Evolutionary conservation across 108 stramenopile genomes (phyloP).

Genomic region (Fistulifera solaris): DNA sequence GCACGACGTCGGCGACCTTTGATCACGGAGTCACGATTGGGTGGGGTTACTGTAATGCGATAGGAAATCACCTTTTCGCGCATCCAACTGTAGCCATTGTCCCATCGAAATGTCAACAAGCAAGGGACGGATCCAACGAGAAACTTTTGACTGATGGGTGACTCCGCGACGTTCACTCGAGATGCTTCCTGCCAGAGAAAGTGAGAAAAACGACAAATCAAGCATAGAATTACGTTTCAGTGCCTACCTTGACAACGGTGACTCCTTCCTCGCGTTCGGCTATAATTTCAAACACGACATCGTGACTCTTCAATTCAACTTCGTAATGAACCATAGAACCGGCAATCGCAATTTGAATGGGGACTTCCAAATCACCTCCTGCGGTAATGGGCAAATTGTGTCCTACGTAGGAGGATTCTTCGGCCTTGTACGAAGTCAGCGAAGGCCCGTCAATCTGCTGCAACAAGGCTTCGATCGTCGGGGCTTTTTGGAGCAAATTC

Average conservation of each 20-base stretch:
- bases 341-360: constrained; percentile 68
- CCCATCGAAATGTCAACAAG: constrained; percentile 62
- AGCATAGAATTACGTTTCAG: too few relatives aligned
- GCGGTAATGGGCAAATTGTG: constrained; percentile 59
- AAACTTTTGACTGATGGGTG: constrained; percentile 74
- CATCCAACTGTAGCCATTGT: constrained; percentile 86
- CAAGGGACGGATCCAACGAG: constrained; percentile 80
- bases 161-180: constrained; percentile 55
- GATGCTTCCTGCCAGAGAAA: constrained; percentile 20
- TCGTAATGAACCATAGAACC: constrained; percentile 77
- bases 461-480: constrained; percentile 40
- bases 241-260: constrained; percentile 77
- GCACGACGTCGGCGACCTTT: constrained; percentile 68
- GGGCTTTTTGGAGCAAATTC: constrained; percentile 15
- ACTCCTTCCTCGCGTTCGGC: constrained; percentile 83
- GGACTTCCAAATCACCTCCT: constrained; percentile 57
- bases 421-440: constrained; percentile 29
- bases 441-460: constrained; percentile 71
- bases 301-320: constrained; percentile 46
- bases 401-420: constrained; percentile 65
- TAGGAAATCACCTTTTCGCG: constrained; percentile 74
- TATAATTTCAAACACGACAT: constrained; percentile 67
- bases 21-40: constrained; percentile 39
- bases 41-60: constrained; percentile 67
- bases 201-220: background rate